Conservation (phyloP, 2,329 filamentous ascomycete species). For the Arthrocladium fulminans region DNA sequence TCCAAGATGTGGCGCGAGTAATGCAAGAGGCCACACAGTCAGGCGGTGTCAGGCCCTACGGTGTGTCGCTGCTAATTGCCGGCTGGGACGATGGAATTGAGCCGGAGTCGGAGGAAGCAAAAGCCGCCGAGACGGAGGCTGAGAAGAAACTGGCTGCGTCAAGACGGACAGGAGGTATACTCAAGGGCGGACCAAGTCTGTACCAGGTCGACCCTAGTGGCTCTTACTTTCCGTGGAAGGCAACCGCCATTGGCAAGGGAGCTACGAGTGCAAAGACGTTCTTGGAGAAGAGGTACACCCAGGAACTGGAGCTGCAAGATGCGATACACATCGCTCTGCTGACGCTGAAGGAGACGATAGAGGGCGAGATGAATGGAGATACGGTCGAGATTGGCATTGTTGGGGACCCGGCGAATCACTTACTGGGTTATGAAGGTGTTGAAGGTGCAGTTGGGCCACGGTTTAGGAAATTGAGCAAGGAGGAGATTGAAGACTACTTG, state of each 20-base stretch:
- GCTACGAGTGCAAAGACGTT: constrained; percentile 98
- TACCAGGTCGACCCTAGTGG: constrained; percentile 99
- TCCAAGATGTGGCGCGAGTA: constrained; percentile 92
- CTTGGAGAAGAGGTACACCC: constrained; percentile 96
- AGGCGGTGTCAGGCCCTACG: constrained; percentile 92
- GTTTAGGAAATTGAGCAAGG: constrained; percentile 89
- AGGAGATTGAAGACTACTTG: constrained; percentile 98
- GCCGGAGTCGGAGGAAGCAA: constrained; percentile 64
- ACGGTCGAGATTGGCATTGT: constrained; percentile 99
- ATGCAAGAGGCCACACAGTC: constrained; percentile 99
- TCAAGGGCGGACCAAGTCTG: constrained; percentile 92
- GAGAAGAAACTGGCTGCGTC: constrained; percentile 64
- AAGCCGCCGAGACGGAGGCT: constrained; percentile 46
- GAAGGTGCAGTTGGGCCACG: constrained; percentile 75
- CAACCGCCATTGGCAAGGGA: constrained; percentile 96
- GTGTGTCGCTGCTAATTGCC: constrained; percentile 88
- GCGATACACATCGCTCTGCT: constrained; percentile 96
- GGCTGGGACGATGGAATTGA: constrained; percentile 97
- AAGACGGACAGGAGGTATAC: constrained; percentile 86
- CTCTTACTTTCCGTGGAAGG: constrained; percentile 99
- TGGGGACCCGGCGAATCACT: constrained; percentile 83
- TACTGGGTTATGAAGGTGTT: constrained; percentile 84
- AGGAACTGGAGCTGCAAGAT: constrained; percentile 80
- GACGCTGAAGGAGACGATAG: constrained; percentile 97
- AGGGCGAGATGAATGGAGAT: constrained; percentile 98